These are phyloP conservation scores for Colletotrichum orchidophilum DNA, from an alignment of 2,329 filamentous ascomycete genomes.

Conservation along the genomic window DNA sequence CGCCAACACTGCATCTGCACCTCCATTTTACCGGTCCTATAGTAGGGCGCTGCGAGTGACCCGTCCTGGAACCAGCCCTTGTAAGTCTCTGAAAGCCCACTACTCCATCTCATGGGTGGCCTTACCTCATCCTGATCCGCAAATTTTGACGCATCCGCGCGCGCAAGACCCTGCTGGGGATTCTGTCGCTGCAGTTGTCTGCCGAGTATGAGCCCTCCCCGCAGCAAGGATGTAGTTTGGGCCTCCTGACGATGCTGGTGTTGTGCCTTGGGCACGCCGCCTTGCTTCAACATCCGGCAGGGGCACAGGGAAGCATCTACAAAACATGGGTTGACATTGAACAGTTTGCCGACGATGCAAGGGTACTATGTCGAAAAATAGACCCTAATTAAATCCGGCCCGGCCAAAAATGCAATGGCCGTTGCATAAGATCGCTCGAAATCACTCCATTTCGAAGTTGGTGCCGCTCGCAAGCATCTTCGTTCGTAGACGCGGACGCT, in stretches of 20 bases:
- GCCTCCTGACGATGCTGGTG: background rate
- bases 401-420: background rate
- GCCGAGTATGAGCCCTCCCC: background rate
- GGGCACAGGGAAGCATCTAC: background rate
- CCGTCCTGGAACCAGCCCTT: slow-evolving; percentile 37
- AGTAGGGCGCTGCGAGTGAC: slow-evolving; percentile 45
- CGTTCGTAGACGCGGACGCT: background rate
- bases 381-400: background rate
- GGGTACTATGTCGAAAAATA: background rate
- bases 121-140: background rate
- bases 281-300: background rate
- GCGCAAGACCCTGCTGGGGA: background rate
- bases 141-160: background rate
- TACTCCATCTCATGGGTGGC: slow-evolving; percentile 33
- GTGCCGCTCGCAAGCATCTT: background rate
- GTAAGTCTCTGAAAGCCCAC: slow-evolving; percentile 26
- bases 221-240: background rate
- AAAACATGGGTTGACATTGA: background rate
- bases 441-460: background rate
- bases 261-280: background rate
- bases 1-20: slow-evolving; percentile 22
- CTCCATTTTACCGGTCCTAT: slow-evolving; percentile 44
- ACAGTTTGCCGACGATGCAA: background rate
- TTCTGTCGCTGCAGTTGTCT: background rate
- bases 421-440: background rate